These are phyloP conservation scores for Cadophora luteo-olivacea DNA, from an alignment of 2,329 filamentous ascomycete species.

Conservation along the genomic window DNA sequence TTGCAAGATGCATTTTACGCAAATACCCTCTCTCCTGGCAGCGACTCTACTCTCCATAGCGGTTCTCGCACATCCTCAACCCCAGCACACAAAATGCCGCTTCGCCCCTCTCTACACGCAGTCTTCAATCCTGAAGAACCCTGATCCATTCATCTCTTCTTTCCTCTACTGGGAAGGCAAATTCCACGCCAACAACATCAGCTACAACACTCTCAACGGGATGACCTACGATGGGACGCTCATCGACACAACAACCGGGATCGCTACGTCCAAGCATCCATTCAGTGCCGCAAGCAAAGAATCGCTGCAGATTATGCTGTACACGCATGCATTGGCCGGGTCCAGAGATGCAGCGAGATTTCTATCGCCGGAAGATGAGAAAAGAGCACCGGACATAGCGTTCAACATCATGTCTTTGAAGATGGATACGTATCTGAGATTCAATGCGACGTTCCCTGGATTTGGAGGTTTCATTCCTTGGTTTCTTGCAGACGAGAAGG, in stretches of 20 bases:
- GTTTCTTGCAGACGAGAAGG: neutral
- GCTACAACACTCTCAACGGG: constrained; percentile 49
- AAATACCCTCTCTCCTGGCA: neutral
- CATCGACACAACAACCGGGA: constrained; percentile 27
- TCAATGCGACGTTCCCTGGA: neutral
- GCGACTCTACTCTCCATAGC: neutral
- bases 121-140: constrained; percentile 33
- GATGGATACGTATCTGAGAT: neutral
- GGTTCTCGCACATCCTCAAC: constrained; percentile 32
- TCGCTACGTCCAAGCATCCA: constrained; percentile 20
- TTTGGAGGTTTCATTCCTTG: neutral
- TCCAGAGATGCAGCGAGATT: constrained; percentile 46
- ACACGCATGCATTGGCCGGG: constrained; percentile 50
- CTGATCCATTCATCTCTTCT: constrained; percentile 47
- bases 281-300: constrained; percentile 51
- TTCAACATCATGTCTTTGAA: neutral
- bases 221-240: constrained; percentile 52
- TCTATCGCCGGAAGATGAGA: neutral
- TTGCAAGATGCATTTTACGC: neutral
- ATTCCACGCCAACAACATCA: constrained; percentile 51
- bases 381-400: neutral
- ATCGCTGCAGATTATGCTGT: constrained; percentile 52
- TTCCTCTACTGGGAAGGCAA: constrained; percentile 53
- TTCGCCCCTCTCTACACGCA: neutral
- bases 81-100: constrained; percentile 21